phyloP scores from a whole-genome alignment of 176 grass and related monocot genomes.

The Rhynchospora pubera region DNA sequence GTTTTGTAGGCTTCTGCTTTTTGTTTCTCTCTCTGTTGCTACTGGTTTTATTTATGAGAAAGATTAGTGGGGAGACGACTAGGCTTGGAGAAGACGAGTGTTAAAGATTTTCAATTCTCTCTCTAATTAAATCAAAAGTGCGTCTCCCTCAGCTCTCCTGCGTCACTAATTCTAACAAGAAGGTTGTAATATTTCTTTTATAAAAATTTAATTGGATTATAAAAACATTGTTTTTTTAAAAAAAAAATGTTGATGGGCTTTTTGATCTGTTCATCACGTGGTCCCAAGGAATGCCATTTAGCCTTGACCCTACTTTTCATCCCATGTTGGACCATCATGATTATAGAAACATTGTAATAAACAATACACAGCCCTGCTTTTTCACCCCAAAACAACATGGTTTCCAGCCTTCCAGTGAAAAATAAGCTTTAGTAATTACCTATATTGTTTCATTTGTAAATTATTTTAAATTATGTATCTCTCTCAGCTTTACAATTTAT shows the following conservation, averaged over 20 bases:
- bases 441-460: not conserved
- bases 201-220: no score
- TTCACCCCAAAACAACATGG: no score
- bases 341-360: no score
- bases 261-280: constrained; percentile 13
- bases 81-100: not conserved
- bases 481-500: not conserved
- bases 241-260: no score
- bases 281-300: not conserved
- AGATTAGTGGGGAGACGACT: not conserved
- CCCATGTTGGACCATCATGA: not conserved
- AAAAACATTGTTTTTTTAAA: no score
- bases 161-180: not conserved
- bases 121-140: not conserved
- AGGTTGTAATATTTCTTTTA: no score
- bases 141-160: not conserved
- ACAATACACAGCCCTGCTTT: not conserved
- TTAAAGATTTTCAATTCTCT: not conserved
- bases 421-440: no score
- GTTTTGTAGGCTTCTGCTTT: constrained; percentile 22
- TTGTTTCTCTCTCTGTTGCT: not conserved
- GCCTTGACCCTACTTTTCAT: not conserved
- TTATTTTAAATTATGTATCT: not conserved
- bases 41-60: not conserved
- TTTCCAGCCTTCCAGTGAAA: no score